Base-by-base conservation (phyloP, 495 filamentous ascomycete species). In the Hyaloscypha hepaticicola region DNA sequence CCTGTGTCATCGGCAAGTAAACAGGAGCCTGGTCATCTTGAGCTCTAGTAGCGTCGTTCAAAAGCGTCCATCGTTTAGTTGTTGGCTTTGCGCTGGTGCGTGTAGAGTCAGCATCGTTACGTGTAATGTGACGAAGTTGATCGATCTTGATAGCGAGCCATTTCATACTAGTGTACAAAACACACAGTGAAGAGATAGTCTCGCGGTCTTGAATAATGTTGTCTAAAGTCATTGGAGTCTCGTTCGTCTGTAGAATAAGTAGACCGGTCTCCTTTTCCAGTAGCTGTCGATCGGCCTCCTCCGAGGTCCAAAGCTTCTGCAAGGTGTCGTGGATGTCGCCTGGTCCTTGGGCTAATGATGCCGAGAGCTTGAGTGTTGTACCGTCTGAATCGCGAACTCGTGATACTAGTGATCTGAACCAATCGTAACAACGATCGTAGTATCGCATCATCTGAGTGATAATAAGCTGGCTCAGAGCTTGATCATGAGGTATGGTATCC, bases 121-220 rank as follows among this genome's bases (percentile, higher is more conserved):
- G 68, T 27, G 83, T 90, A 66, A 96, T 88, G 66, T 90, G 87
- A 26, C 94, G 87, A 41, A 98, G 82, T 59, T 89, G 82, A 14
- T 79, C 72, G 21, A 96, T 83, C 73, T 92, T 92, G 69, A 85
- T 88, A 60, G 90, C 87, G 26, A 99, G 87, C 95, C 95, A 99
- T 83, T 95, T 90, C 93, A 97, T 96, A 81, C 94, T 97, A 64
- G 90, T 96, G 72, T 95, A 92, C 24, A 99, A 81, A 53, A 97
- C 84, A 66, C 92, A 97, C 34, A 98, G 77, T 12, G 90, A 85
- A 55, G 87, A 82, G 31, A 97, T 88, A 1, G 87, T 88, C 70
- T 97, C 95, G 22, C 90, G 85, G 70, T 99, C 96, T 3, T 87
- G 86, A 69, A 99, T 93, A 45, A 99, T 86, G 71, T 96, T 92